These are phyloP conservation scores for Meripilus lineatus DNA, from an alignment of 1,284 basidiomycete species.

Conservation along the genomic window DNA sequence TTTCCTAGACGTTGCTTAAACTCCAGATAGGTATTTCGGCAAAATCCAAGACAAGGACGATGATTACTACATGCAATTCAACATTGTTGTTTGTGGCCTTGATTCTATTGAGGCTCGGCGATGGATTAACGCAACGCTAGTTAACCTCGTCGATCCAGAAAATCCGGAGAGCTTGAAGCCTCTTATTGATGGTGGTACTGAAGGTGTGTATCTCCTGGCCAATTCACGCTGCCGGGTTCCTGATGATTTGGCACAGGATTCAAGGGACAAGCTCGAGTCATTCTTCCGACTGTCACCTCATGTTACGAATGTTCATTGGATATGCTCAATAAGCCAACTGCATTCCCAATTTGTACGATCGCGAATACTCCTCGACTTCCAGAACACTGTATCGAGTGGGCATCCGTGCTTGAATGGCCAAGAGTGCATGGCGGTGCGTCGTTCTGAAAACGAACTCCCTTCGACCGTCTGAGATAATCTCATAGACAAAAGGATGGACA, in stretches of 20 bases:
- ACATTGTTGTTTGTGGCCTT: slow-evolving; percentile 95
- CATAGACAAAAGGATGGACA: slow-evolving; percentile 90
- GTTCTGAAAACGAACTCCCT: no score
- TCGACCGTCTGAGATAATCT: not conserved
- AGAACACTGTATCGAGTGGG: slow-evolving; percentile 99
- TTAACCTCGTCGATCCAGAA: slow-evolving; percentile 88
- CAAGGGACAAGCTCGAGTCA: slow-evolving; percentile 97
- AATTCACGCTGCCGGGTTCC: not conserved
- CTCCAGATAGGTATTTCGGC: slow-evolving; percentile 72
- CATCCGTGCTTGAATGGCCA: slow-evolving; percentile 98
- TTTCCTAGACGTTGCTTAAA: slow-evolving; percentile 14
- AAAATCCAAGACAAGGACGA: slow-evolving; percentile 98
- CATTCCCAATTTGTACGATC: slow-evolving; percentile 98
- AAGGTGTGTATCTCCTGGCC: slow-evolving; percentile 54
- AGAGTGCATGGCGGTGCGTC: slow-evolving; percentile 76
- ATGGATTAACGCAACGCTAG: slow-evolving; percentile 98
- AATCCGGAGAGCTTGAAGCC: slow-evolving; percentile 93
- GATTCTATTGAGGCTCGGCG: slow-evolving; percentile 95
- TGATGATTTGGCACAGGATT: slow-evolving; percentile 59
- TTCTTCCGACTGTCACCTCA: slow-evolving; percentile 91
- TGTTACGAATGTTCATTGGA: slow-evolving; percentile 99
- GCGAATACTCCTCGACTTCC: slow-evolving; percentile 98
- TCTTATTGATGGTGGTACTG: slow-evolving; percentile 98
- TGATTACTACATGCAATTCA: slow-evolving; percentile 96
- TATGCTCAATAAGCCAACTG: slow-evolving; percentile 96